Evolutionary conservation across 352 stramenopile species (phyloP).

Genomic region (Pythium oligandrum): DNA sequence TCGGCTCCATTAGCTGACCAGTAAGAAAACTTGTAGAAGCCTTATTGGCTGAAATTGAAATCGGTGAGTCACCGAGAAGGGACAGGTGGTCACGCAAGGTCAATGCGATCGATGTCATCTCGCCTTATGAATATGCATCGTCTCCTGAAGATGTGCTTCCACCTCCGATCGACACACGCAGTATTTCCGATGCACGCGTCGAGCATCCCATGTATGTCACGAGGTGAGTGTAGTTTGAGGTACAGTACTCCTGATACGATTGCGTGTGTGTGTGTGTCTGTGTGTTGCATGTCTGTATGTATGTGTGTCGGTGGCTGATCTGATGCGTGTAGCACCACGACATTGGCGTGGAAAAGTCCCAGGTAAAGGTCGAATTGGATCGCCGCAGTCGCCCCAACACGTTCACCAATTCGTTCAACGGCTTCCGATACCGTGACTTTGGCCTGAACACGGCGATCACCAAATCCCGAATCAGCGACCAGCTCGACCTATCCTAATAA

Average conservation of each 20-base stretch:
- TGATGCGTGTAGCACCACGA: conserved; percentile 32
- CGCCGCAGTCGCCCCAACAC: conserved; percentile 57
- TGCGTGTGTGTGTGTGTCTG: no score
- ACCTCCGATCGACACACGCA: conserved; percentile 45
- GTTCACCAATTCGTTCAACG: conserved; percentile 84
- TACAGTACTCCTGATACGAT: no score
- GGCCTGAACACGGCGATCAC: conserved; percentile 76
- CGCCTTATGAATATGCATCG: conserved; percentile 44
- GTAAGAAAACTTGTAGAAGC: no score
- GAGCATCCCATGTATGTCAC: conserved; percentile 75
- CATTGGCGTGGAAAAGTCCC: conserved; percentile 69
- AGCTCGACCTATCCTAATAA: conserved; percentile 29
- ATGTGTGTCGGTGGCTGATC: neutral
- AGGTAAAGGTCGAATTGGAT: conserved; percentile 66
- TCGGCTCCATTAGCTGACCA: neutral
- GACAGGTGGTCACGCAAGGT: conserved; percentile 30
- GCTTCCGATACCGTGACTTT: conserved; percentile 79
- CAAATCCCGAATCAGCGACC: conserved; percentile 74
- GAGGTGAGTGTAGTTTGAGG: conserved; percentile 22
- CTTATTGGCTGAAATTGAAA: no score
- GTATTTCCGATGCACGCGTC: conserved; percentile 48
- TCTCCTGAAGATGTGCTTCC: conserved; percentile 49
- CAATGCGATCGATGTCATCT: conserved; percentile 47
- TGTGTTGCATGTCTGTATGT: no score
- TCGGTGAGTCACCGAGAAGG: conserved; percentile 29